Evolutionary conservation across 371 early-diverging fungal genomes (phyloP).

Genomic region (Mortierella sp.): DNA sequence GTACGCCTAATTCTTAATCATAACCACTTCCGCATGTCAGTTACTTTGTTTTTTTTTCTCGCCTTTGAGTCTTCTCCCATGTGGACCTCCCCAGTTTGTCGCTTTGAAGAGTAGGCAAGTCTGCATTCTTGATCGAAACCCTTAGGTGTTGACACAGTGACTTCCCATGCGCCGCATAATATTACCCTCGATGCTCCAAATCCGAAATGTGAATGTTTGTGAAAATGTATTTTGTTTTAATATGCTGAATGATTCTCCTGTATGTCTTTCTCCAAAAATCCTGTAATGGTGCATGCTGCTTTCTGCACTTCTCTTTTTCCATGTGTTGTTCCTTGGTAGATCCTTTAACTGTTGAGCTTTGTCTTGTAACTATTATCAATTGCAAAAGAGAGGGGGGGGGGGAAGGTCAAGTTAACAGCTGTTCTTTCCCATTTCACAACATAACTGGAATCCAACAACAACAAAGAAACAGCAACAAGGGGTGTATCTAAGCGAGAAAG

Average conservation of each 20-base stretch:
- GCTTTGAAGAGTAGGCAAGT: no score
- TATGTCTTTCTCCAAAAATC: background rate
- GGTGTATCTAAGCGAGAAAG: background rate
- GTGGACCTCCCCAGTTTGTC: no score
- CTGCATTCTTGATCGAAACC: no score
- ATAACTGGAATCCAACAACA: background rate
- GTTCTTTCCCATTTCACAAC: background rate
- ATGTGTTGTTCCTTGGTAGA: background rate
- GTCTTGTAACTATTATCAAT: constrained; percentile 45
- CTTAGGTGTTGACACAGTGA: no score
- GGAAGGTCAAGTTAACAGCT: no score
- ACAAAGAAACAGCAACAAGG: background rate
- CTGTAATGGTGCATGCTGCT: background rate
- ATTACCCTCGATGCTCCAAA: background rate
- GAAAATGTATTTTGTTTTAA: background rate
- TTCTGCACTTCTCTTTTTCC: background rate
- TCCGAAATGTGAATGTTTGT: background rate
- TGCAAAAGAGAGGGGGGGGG: background rate
- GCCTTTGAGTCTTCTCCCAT: no score
- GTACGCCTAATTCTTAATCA: no score
- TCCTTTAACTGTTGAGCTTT: constrained; percentile 53
- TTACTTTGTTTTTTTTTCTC: no score
- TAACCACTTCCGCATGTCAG: no score
- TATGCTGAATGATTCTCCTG: constrained; percentile 7
- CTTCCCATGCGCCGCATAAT: no score